Base-by-base conservation (phyloP, 2,329 filamentous ascomycete species). In the Pyrenophora tritici-repentis region DNA sequence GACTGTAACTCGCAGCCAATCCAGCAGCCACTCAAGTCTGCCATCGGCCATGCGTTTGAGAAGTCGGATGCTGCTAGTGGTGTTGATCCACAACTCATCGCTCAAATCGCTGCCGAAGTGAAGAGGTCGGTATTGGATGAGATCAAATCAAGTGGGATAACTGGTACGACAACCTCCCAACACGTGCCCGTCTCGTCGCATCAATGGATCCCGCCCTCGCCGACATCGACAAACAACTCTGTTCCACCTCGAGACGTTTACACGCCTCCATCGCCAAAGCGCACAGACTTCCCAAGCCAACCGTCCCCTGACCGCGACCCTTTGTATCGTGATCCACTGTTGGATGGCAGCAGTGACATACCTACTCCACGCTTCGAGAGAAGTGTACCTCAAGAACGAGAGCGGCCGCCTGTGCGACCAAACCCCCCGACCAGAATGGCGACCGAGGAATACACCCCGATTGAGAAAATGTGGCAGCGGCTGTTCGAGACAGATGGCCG, bases 401-500 rank as follows among this genome's bases (percentile, higher is more conserved):
- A 70, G 5, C 54, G 53, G 35, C 38, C 61, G 18, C 57, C 59
- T 26, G 40, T 62, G 22, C 59, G 73, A 22, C 73, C 72, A 22
- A 37, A 56, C 22, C 61, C 64, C 12, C 56, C 63, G 2, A 46
- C 53, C 31, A 66, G 69, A 42, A 70, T 72, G 59, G 59, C 63
- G 13, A 68, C 67, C 20, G 72, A 73, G 24, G 70, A 73, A 33
- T 71, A 68, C 31, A 72, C 70, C n/a, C 70, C 72, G 12, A 72
- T 74, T 35, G 89, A 92, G 68, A 83, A 82, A 66, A 86, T 86
- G 66, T 96, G 91, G 91, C 88, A 89, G 5, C 79, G 79, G 8
- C 72, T 96, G 2, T 95, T 95, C 66, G 85, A 88, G 39, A 76
- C 79, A 2, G 79, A 85, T 22, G 88, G 86, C 0, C 80, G 82